Conservation (phyloP, 805 yeast species). For the Pichia phayaonensis region DNA sequence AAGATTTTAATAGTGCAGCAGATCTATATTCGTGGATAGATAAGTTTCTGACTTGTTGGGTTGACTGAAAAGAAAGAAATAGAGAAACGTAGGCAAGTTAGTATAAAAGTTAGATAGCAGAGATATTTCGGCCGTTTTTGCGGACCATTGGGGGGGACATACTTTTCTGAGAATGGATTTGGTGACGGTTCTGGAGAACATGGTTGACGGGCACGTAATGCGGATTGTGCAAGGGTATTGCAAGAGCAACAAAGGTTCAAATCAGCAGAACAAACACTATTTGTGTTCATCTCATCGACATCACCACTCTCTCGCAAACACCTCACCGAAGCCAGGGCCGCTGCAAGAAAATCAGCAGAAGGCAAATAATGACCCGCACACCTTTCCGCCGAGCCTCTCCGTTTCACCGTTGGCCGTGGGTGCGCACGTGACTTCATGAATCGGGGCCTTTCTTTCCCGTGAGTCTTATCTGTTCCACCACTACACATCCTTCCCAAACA, state of each 20-base stretch:
- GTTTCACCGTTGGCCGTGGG: background rate
- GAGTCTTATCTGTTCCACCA: too few relatives aligned
- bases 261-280: background rate
- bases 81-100: background rate
- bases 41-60: conserved; percentile 49
- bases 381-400: background rate
- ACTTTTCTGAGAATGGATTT: conserved; percentile 17
- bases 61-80: conserved; percentile 3
- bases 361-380: background rate
- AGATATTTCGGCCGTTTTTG: background rate
- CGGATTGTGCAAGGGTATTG: too few relatives aligned
- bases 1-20: conserved; percentile 70
- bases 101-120: background rate
- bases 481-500: background rate
- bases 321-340: background rate
- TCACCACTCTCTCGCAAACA: background rate
- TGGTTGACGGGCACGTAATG: background rate
- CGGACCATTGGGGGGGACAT: background rate
- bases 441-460: too few relatives aligned
- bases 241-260: background rate
- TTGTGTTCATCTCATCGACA: background rate
- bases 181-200: conserved; percentile 20
- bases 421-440: background rate
- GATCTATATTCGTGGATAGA: conserved; percentile 96
- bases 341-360: background rate